phyloP scores from a whole-genome alignment of 768 basidiomycete genomes.

The Mycena galopus region DNA sequence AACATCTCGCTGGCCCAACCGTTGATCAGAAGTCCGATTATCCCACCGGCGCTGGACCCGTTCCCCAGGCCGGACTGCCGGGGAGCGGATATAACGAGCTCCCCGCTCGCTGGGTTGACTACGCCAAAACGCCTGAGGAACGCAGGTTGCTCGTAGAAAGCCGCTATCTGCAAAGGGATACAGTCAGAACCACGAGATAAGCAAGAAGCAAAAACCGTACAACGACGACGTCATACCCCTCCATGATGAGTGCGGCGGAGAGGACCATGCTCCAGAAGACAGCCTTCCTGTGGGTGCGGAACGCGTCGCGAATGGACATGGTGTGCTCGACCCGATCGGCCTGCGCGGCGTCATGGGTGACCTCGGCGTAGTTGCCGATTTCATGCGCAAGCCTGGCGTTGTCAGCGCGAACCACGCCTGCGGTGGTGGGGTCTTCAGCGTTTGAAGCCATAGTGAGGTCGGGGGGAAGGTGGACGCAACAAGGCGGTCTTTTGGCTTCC shows the following conservation, averaged over 20 bases:
- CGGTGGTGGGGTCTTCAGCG: constrained; percentile 40
- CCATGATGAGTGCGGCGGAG: constrained; percentile 41
- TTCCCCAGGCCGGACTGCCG: constrained; percentile 41
- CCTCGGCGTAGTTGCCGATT: constrained; percentile 36
- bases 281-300: constrained; percentile 39
- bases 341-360: constrained; percentile 34
- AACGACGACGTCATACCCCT: constrained; percentile 43
- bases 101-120: constrained; percentile 25
- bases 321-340: constrained; percentile 38
- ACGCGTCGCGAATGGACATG: constrained; percentile 37
- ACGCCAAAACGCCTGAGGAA: constrained; percentile 41
- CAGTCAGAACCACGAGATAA: neutral
- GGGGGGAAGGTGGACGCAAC: too few species aligned
- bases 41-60: constrained; percentile 37
- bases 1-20: constrained; percentile 38
- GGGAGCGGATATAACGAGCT: constrained; percentile 33
- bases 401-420: constrained; percentile 56
- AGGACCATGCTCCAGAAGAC: constrained; percentile 40
- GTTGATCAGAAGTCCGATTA: constrained; percentile 38
- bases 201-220: constrained; percentile 27
- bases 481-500: too few species aligned
- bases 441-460: constrained; percentile 52
- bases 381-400: constrained; percentile 31
- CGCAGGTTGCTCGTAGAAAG: constrained; percentile 31
- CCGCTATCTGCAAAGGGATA: constrained; percentile 10